Conservation (phyloP, 805 yeast species). For the Nematodospora valgi region DNA sequence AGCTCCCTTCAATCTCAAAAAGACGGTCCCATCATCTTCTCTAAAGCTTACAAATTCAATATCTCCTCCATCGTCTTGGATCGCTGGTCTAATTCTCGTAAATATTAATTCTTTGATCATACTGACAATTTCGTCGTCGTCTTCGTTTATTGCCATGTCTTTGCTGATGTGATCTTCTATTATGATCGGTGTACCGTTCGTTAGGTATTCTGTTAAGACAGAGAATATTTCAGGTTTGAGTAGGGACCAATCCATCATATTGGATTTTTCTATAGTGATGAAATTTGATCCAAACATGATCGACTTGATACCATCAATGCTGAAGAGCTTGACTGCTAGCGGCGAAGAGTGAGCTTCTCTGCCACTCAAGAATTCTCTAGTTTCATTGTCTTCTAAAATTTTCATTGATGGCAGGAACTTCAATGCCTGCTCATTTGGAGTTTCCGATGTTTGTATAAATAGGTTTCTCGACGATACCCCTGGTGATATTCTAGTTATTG, state of each 20-base stretch:
- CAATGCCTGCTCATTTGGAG: constrained; percentile 84
- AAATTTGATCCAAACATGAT: constrained; percentile 82
- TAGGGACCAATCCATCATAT: constrained; percentile 53
- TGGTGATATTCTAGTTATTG: too few species aligned
- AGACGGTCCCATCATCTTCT: constrained; percentile 55
- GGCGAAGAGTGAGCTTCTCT: constrained; percentile 77
- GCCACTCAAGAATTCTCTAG: constrained; percentile 70
- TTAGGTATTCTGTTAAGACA: constrained; percentile 51
- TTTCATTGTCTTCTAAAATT: constrained; percentile 59
- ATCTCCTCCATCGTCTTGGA: constrained; percentile 77
- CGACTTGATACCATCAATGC: constrained; percentile 71
- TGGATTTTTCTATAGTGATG: constrained; percentile 71
- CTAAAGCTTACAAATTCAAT: constrained; percentile 59
- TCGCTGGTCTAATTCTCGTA: constrained; percentile 69
- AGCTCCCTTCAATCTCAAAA: constrained; percentile 61
- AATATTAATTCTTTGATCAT: constrained; percentile 69
- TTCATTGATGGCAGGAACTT: constrained; percentile 76
- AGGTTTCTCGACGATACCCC: constrained; percentile 30
- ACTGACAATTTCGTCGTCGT: constrained; percentile 62
- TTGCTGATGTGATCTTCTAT: constrained; percentile 25
- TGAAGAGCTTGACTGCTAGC: constrained; percentile 68
- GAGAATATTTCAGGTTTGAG: constrained; percentile 67
- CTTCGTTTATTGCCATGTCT: constrained; percentile 49
- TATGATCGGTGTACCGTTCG: constrained; percentile 56
- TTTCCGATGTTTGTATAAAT: constrained; percentile 78